Evolutionary conservation across 495 filamentous ascomycete genomes (phyloP), one percentile per base, ranked within the genome.

Genomic region (Darksidea phi): DNA sequence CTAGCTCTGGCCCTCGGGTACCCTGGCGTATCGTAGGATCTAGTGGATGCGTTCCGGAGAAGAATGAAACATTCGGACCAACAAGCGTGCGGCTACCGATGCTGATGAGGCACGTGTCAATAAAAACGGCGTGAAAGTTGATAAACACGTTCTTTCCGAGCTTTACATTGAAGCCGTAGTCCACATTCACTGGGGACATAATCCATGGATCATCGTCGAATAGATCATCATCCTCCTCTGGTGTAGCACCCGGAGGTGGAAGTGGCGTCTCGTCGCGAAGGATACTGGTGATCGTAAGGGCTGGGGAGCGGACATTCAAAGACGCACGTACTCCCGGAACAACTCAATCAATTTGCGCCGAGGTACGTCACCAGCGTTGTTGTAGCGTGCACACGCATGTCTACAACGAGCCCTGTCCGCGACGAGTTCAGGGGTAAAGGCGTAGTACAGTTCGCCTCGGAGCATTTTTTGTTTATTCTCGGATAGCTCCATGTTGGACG

Each of bases 81-180:
- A 95, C 76, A 20, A 96, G 75, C 1, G 89, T 92, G 23, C 91
- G 84, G 6, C 85, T 80, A 4, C 92, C 92, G 50, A 96, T 85
- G 6, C 82, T 86, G 49, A 96, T 85, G 23, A 80, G 66, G 70
- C 87, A 88, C 2, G 86, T 93, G 72, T 97, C 92, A 21, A 95
- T 72, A 66, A 90, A 84, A 3, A 83, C 85, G 56, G 80, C 82
- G 74, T 89, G 86, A 70, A 80, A 86, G 76, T 95, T 95, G 71
- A 95, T 78, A 70, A 85, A 96, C 15, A 89, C 86, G 26, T 79
- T 78, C 20, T 80, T 70, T 21, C 87, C 88, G 21, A 92, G 61
- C 51, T 78, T 78, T 46, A 92, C 73, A 57, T 95, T 90, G 66
- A 77, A 83, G 1, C 90, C 90, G 62, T 94, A 91, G 70, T 95